phyloP scores from a whole-genome alignment of 2,329 filamentous ascomycete genomes.

The Botryotinia convoluta region DNA sequence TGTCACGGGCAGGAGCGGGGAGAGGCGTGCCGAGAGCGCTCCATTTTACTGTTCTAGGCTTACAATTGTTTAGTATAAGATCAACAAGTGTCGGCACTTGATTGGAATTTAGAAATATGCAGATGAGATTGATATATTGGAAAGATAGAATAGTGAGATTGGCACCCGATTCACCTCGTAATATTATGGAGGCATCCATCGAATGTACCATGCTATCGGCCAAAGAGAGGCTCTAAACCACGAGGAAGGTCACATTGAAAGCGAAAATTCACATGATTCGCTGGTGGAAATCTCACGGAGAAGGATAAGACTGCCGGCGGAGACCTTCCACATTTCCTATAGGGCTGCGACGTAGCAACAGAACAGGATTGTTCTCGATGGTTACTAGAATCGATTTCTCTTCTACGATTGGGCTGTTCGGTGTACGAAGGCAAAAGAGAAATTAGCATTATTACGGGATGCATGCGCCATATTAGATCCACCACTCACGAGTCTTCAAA shows the following conservation, averaged over 20 bases:
- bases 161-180: neutral
- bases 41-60: neutral
- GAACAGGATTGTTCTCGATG: neutral
- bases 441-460: neutral
- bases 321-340: neutral
- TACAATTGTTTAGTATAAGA: neutral
- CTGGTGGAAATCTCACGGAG: neutral
- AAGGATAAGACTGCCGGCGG: neutral
- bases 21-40: neutral
- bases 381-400: neutral
- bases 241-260: neutral
- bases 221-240: neutral
- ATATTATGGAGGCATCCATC: neutral
- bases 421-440: neutral
- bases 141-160: neutral
- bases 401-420: neutral
- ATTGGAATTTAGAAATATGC: neutral
- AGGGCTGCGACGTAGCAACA: slow-evolving; percentile 2
- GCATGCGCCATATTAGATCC: too few species aligned
- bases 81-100: slow-evolving; percentile 3
- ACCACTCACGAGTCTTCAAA: neutral
- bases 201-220: neutral
- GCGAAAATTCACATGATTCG: neutral
- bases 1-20: neutral
- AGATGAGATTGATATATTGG: neutral